phyloP scores from a whole-genome alignment of 208 protist species.

The Acanthamoeba comandoni region DNA sequence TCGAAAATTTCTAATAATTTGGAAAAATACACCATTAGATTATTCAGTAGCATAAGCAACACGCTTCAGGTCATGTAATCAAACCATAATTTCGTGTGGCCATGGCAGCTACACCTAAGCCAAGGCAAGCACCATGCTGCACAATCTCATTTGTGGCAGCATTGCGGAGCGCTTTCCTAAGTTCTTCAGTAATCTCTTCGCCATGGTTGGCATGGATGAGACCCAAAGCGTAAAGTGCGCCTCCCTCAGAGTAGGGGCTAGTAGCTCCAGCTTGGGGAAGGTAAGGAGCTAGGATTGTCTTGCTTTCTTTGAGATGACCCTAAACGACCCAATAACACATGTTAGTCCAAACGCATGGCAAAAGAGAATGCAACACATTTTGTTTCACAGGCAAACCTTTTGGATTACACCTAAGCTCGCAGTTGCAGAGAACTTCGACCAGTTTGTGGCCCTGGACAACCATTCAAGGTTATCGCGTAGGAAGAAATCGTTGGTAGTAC shows the following conservation, averaged over 20 bases:
- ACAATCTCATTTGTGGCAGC: slow-evolving; percentile 91
- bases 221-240: slow-evolving; percentile 97
- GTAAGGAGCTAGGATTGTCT: slow-evolving; percentile 62
- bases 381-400: slow-evolving; percentile 19
- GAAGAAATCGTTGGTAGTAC: slow-evolving; percentile 98
- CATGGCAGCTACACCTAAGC: slow-evolving; percentile 91
- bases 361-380: background rate
- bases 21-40: background rate
- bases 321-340: background rate
- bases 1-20: slow-evolving; percentile 92
- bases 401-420: slow-evolving; percentile 97
- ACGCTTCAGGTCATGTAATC: background rate
- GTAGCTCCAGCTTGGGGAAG: slow-evolving; percentile 74
- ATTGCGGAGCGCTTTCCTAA: slow-evolving; percentile 85
- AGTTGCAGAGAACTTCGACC: slow-evolving; percentile 96
- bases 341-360: background rate
- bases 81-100: slow-evolving; percentile 78
- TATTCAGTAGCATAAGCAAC: background rate
- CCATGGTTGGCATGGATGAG: slow-evolving; percentile 96
- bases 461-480: slow-evolving; percentile 97
- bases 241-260: slow-evolving; percentile 95
- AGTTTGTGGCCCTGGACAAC: slow-evolving; percentile 95
- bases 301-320: slow-evolving; percentile 74
- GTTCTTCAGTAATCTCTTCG: slow-evolving; percentile 90
- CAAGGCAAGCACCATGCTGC: slow-evolving; percentile 97